Conservation (phyloP, 495 filamentous ascomycete species). For the Talaromyces nanjingensis region DNA sequence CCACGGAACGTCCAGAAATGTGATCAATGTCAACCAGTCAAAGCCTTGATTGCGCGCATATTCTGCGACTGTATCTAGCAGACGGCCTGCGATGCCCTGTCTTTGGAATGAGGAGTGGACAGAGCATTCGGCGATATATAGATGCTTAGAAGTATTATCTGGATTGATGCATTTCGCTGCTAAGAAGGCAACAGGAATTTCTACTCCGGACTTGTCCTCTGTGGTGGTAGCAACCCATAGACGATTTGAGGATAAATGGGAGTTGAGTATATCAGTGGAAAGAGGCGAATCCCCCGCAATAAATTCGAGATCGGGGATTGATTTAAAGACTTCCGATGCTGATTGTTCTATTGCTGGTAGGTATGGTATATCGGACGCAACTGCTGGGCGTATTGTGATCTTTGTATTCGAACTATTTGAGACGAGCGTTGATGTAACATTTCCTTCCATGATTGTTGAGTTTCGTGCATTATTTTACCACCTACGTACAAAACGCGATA, state of each 20-base stretch:
- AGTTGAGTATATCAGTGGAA: not conserved
- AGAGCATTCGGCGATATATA: constrained; percentile 6
- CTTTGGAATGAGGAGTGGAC: constrained; percentile 5
- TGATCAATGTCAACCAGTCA: not conserved
- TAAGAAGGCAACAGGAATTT: not conserved
- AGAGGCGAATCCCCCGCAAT: constrained; percentile 3
- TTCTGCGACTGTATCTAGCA: not conserved
- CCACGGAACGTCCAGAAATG: constrained; percentile 6
- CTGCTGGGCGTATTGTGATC: not conserved
- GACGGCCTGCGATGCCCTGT: not conserved
- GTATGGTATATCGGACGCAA: not conserved
- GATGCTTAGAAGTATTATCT: not conserved
- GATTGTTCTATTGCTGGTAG: constrained; percentile 6
- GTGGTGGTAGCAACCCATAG: not conserved
- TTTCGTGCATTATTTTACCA: no score
- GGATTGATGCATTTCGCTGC: constrained; percentile 7
- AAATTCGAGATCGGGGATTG: not conserved
- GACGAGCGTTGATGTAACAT: not conserved
- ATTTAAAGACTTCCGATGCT: constrained; percentile 3
- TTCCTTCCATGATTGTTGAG: not conserved
- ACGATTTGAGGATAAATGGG: not conserved
- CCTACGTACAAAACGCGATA: no score
- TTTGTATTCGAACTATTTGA: not conserved
- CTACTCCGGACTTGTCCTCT: not conserved
- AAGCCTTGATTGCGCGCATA: not conserved